Percentiles rank a stretch among this genome's conserved stretches.
Conservation (phyloP, 2,329 filamentous ascomycete species). For the Graphilbum sp. region DNA sequence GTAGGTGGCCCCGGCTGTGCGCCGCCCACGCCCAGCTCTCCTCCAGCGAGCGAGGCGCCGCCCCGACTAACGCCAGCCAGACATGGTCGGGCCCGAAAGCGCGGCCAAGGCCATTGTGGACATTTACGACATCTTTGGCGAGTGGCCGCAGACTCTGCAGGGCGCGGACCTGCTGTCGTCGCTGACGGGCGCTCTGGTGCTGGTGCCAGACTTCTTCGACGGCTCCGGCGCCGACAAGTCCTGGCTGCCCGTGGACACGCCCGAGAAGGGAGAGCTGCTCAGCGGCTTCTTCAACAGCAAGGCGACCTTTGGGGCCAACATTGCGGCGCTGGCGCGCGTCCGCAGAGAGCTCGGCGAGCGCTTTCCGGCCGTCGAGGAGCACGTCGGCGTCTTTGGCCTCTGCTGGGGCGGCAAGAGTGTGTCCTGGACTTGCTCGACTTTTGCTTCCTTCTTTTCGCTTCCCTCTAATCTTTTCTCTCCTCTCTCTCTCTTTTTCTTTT, state of each 20-base stretch:
- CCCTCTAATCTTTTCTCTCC: not conserved
- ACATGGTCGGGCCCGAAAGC: constrained; percentile 19
- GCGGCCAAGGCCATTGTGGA: constrained; percentile 23
- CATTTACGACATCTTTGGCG: constrained; percentile 32
- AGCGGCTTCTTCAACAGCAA: constrained; percentile 6
- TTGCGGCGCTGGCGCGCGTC: constrained; percentile 16
- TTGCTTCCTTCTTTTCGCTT: not conserved
- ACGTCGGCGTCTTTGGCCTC: constrained; percentile 26
- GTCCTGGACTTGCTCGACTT: no score
- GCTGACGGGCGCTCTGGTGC: constrained; percentile 19
- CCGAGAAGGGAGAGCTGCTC: constrained; percentile 21
- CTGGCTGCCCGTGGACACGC: constrained; percentile 23
- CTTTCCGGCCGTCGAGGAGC: constrained; percentile 21
- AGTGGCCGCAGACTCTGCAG: constrained; percentile 27
- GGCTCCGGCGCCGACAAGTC: constrained; percentile 17
- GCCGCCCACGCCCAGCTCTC: no score
- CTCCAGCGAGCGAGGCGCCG: no score
- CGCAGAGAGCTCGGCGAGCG: constrained; percentile 15
- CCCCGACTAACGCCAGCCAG: no score
- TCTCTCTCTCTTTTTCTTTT: not conserved
- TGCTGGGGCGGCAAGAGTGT: constrained; percentile 33
- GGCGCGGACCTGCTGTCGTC: constrained; percentile 28
- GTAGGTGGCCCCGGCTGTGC: no score
- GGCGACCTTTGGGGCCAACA: constrained; percentile 15
- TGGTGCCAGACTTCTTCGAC: constrained; percentile 24